Base-by-base conservation (phyloP, 164 flowering plant genomes). In the Amborella trichopoda region DNA sequence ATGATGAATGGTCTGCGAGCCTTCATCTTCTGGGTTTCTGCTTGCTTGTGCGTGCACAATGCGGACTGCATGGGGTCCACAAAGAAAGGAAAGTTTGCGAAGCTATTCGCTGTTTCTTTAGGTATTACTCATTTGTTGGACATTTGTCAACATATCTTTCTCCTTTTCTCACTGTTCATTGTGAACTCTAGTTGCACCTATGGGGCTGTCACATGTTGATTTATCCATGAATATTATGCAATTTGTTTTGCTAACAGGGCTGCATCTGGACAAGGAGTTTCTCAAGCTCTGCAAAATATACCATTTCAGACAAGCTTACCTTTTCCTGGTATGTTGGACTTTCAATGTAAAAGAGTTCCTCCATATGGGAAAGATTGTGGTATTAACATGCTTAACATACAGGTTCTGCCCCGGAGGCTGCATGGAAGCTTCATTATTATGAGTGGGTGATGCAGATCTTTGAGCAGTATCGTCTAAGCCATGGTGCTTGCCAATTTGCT, bases 371-470 rank as follows among this genome's bases (percentile, higher is more conserved):
- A 30, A 30, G 8, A 11, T 8, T 30, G 8, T 14, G 11, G 8
- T 6, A 30, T n/a, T n/a, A n/a, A n/a, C n/a, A n/a, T n/a, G n/a
- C n/a, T n/a, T n/a, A n/a, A n/a, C n/a, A 5, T 37, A 20, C 40
- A 37, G 64, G 49, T 65, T 42, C 48, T 60, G 61, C 23, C 36
- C 69, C 93, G 38, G 21, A 45, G 54, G 81, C 76, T 22, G 70
- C 68, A 24, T 91, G 96, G 99, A 91, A 75, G 73, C 80, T 91
- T 64, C 80, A 74, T 19, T 91, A 91, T 55, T 91, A 80, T 69
- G 90, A 91, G 48, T 87, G 95, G 96, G 78, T 65, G 14, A 91
- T 91, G 99, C 94, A 80, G 60, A 59, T 74, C 30, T 91, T 91
- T 78, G 99, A 91, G 73, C 93, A 78, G 53, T 78, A 87, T 62